phyloP scores from a whole-genome alignment of 495 filamentous ascomycete genomes.

The Sporormia fimetaria region DNA sequence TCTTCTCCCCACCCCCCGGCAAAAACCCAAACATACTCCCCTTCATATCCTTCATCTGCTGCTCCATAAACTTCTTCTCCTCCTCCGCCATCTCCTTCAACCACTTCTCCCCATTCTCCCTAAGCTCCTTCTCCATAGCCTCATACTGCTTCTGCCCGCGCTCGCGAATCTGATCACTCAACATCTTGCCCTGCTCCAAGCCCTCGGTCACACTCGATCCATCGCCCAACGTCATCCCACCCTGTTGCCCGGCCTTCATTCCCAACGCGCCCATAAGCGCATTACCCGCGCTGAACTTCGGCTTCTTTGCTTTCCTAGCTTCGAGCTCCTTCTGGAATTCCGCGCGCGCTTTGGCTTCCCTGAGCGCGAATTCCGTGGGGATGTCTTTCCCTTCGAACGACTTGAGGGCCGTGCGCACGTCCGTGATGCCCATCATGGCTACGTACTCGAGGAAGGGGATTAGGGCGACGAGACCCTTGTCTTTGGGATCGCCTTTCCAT shows the following conservation, averaged over 20 bases:
- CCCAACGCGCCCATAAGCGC: constrained; percentile 61
- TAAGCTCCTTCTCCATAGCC: constrained; percentile 74
- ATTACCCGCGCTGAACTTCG: constrained; percentile 45
- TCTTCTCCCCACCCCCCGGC: constrained; percentile 31
- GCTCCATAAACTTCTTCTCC: constrained; percentile 74
- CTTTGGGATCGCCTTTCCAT: constrained; percentile 74
- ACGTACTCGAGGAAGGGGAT: constrained; percentile 97
- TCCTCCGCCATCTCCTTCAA: constrained; percentile 78
- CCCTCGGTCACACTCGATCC: constrained; percentile 61
- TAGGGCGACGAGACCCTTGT: constrained; percentile 71
- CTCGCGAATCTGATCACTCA: constrained; percentile 85
- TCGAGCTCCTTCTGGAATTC: constrained; percentile 67
- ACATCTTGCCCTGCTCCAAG: constrained; percentile 82
- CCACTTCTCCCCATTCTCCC: constrained; percentile 87
- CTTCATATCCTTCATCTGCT: constrained; percentile 83
- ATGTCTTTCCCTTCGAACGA: constrained; percentile 81
- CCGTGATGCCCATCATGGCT: constrained; percentile 78
- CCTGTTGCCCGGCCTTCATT: constrained; percentile 44
- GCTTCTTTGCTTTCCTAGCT: constrained; percentile 55
- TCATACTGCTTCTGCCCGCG: constrained; percentile 82
- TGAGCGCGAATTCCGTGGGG: constrained; percentile 72
- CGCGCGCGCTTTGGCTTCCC: constrained; percentile 73
- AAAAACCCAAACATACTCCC: constrained; percentile 49
- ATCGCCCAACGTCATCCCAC: constrained; percentile 43
- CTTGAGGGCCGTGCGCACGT: constrained; percentile 73